These are phyloP conservation scores for Ilex paraguariensis DNA, from an alignment of 305 asterid species.

Conservation along the genomic window DNA sequence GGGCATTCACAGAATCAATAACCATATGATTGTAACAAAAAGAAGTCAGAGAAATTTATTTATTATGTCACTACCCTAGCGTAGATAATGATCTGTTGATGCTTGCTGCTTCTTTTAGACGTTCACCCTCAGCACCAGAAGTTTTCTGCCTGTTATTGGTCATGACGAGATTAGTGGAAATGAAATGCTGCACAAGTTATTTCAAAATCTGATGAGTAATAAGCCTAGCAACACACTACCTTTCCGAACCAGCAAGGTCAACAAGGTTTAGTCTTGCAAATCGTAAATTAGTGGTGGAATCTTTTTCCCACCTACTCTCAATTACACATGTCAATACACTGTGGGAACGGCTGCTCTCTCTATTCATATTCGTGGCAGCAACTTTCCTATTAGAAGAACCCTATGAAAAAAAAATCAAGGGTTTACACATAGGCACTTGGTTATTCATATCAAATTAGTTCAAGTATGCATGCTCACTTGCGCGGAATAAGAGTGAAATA, in stretches of 20 bases:
- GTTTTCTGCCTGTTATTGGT: constrained; percentile 71
- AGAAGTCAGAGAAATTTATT: constrained; percentile 5
- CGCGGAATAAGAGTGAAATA: too few relatives aligned
- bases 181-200: constrained; percentile 5
- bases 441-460: too few relatives aligned
- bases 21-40: not conserved
- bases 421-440: not conserved
- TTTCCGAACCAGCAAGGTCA: constrained; percentile 99
- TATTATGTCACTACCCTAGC: constrained; percentile 59
- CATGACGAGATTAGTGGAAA: constrained; percentile 14
- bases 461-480: too few relatives aligned
- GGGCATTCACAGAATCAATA: constrained; percentile 14
- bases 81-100: constrained; percentile 91
- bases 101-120: constrained; percentile 92
- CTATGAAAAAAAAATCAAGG: constrained; percentile 31
- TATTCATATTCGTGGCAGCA: constrained; percentile 97
- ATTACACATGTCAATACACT: constrained; percentile 97
- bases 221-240: constrained; percentile 37
- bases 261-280: constrained; percentile 94
- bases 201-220: constrained; percentile 3
- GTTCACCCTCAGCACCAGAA: constrained; percentile 99
- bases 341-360: constrained; percentile 99
- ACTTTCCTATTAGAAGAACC: constrained; percentile 91
- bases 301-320: constrained; percentile 95
- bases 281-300: constrained; percentile 78